Evolutionary conservation across 805 yeast genomes (phyloP).

Genomic region (Spathaspora girioi): DNA sequence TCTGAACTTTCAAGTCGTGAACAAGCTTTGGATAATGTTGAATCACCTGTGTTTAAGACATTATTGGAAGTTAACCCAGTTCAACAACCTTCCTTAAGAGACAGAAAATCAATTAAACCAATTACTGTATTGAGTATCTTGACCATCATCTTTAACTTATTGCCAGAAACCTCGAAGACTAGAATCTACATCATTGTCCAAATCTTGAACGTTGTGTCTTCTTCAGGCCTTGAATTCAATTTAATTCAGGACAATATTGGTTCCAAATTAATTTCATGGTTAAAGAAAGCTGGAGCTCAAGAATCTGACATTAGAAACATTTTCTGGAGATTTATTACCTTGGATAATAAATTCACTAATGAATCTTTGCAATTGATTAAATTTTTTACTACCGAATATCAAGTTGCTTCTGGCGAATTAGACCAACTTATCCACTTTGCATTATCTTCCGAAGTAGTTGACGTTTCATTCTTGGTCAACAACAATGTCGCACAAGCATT

Average conservation of each 20-base stretch:
- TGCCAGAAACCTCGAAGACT: slow-evolving; percentile 28
- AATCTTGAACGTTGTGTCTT: slow-evolving; percentile 29
- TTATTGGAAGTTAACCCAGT: slow-evolving; percentile 31
- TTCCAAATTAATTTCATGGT: slow-evolving; percentile 33
- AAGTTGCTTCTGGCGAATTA: slow-evolving; percentile 19
- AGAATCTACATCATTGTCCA: slow-evolving; percentile 28
- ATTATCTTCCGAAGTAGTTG: slow-evolving; percentile 33
- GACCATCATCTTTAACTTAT: slow-evolving; percentile 39
- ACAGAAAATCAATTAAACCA: slow-evolving; percentile 40
- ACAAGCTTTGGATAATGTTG: slow-evolving; percentile 22
- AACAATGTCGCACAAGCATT: slow-evolving; percentile 36
- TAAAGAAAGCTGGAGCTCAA: slow-evolving; percentile 25
- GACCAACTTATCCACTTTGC: slow-evolving; percentile 32
- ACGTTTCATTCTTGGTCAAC: slow-evolving; percentile 40
- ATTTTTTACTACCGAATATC: slow-evolving; percentile 26
- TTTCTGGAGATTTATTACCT: slow-evolving; percentile 37
- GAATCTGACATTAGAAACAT: slow-evolving; percentile 24
- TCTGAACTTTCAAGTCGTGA: slow-evolving; percentile 25
- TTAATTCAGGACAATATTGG: slow-evolving; percentile 35
- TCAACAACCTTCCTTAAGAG: slow-evolving; percentile 39
- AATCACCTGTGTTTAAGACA: slow-evolving; percentile 19
- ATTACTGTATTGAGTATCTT: slow-evolving; percentile 39
- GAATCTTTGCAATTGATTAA: slow-evolving; percentile 33
- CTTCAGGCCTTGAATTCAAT: slow-evolving; percentile 27
- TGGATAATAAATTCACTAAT: slow-evolving; percentile 28